phyloP scores from a whole-genome alignment of 192 early-diverging fungal species.

The Backusella morwellensis region DNA sequence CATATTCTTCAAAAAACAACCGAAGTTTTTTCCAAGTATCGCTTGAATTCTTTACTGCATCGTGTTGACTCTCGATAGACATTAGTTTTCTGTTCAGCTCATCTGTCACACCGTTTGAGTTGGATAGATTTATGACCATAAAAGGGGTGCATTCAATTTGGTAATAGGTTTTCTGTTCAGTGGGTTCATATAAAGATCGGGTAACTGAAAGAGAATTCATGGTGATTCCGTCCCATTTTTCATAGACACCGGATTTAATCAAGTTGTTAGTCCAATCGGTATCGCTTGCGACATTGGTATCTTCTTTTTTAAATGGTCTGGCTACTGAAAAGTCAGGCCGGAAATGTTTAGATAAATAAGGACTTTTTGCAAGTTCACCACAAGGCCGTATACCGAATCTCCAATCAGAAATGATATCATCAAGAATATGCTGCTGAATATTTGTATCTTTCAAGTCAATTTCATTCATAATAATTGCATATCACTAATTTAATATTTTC shows the following conservation, averaged over 20 bases:
- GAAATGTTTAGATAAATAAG: background rate
- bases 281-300: background rate
- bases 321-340: background rate
- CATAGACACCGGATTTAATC: background rate
- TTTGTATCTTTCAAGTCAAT: background rate
- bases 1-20: background rate
- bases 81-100: background rate
- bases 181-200: background rate
- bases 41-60: background rate
- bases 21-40: background rate
- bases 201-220: background rate
- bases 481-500: background rate
- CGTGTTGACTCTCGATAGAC: background rate
- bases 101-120: background rate
- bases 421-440: background rate
- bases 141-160: background rate
- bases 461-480: background rate
- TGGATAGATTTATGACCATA: background rate
- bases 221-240: background rate
- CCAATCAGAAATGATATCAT: background rate
- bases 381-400: background rate
- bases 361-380: background rate
- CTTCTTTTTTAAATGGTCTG: background rate
- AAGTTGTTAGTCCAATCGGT: background rate
- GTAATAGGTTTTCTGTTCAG: background rate